Base-by-base conservation (phyloP, 2,329 filamentous ascomycete genomes). In the Knoxdaviesia proteae region DNA sequence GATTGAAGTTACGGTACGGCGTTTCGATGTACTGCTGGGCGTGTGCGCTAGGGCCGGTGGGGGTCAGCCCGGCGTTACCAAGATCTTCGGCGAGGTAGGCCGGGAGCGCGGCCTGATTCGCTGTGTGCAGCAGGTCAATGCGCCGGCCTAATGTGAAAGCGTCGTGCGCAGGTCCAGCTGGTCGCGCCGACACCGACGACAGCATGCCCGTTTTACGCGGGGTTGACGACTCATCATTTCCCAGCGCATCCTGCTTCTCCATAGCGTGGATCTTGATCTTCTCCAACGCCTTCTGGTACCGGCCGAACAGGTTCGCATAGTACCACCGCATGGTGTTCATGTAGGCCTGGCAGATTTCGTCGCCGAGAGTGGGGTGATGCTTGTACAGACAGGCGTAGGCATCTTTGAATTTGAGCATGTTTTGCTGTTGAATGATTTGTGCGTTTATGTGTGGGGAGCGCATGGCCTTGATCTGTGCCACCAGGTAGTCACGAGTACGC, bases 311-410 rank as follows among this genome's bases (percentile, higher is more conserved):
- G 49, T 81, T 90, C 42, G 80, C 62, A 56, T 96, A 96, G 55
- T 98, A 98, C 90, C 90, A 98, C 42, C 86, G 76, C 84, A 98
- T 98, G 0, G 92, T 98, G 57, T 94, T 94, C 63, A 92, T 79
- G 54, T 98, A 98, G 4, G 92, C 90, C 56, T 84, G 80, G 6
- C 77, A 77, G 49, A 98, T 93, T 58, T 98, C 84, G 42, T 87
- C 79, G 6, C 84, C 84, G 5, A 98, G 72, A n/a, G 74, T 68
- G 1, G 80, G 65, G 52, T 96, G 86, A 49, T 88, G 80, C 50
- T 74, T 77, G 46, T 84, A 76, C 33, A 98, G 67, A 54, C 96
- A 98, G 5, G 74, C 69, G 58, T 79, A 98, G 0, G 94, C 64
- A 34, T 94, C 86, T 56, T 84, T 93, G 62, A 86, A 93, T 51